Evolutionary conservation across 257 asterid species (phyloP), one percentile per base, ranked within the genome.

Genomic region (Salvia splendens): DNA sequence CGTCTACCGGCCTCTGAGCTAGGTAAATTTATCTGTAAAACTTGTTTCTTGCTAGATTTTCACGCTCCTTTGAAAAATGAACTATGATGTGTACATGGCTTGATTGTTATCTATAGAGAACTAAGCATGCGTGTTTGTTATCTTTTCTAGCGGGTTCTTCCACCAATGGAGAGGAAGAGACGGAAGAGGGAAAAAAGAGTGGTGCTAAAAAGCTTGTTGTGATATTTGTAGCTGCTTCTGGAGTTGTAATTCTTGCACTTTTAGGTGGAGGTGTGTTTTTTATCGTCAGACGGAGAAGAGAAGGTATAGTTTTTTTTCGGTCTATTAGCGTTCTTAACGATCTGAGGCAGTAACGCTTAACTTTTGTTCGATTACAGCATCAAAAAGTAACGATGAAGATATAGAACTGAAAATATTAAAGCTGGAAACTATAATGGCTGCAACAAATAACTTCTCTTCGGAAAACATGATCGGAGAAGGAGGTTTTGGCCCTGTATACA

Each of bases 401-500:
- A 28, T 68, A 8, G 84, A 82, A 28, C 77, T 64, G 47, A 50
- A 8, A 73, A 40, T 40, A 40, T 40, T 73, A 52, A 40, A 71
- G 38, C n/a, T 77, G 67, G 81, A 49, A 5, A 68, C 70, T 28
- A 41, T 82, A 50, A 17, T 60, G 54, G 68, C 48, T 8, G 87
- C 87, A 1, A 77, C 85, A 8, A 66, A 69, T 12, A 69, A 73
- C 67, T 82, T 82, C 60, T 77, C 81, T 12, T 30, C 15, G 12
- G 63, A 75, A 32, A 81, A 81, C 40, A 40, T 12, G 35, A 45
- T 74, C 35, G 78, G 78, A 15, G 53, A 49, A 42, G 78, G 78
- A 24, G 74, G 87, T 12, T 82, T 77, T 48, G 85, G 87, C 20
- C 76, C 81, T 11, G 83, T 82, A 20, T 80, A 80, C 77, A 53